Conservation (phyloP, 2,329 filamentous ascomycete genomes). For the Aspergillus tamarii region DNA sequence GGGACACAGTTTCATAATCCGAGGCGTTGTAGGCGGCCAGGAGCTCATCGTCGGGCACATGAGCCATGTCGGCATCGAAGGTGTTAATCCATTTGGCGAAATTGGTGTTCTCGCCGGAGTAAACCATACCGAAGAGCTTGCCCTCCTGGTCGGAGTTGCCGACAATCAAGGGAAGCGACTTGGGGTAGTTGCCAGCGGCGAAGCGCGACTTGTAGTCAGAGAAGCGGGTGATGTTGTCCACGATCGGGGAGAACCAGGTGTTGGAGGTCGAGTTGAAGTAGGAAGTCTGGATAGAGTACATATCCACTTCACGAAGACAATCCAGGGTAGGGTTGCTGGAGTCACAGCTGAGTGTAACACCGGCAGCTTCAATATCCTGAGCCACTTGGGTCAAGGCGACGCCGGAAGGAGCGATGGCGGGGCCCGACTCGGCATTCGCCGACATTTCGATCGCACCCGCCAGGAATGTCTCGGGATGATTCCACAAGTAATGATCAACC, state of each 20-base stretch:
- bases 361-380: conserved; percentile 22
- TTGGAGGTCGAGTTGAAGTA: conserved; percentile 28
- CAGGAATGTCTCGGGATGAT: conserved; percentile 25
- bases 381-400: conserved; percentile 24
- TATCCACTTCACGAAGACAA: conserved; percentile 24
- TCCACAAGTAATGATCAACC: conserved; percentile 29
- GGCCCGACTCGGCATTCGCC: conserved; percentile 26
- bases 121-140: conserved; percentile 22
- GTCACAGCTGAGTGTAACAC: conserved; percentile 21
- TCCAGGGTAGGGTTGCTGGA: conserved; percentile 21
- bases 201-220: conserved; percentile 26
- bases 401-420: conserved; percentile 21
- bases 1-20: conserved; percentile 22
- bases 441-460: conserved; percentile 29
- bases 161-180: conserved; percentile 23
- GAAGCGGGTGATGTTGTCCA: conserved; percentile 26
- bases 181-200: conserved; percentile 21
- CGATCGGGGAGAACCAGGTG: conserved; percentile 25
- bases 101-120: conserved; percentile 23
- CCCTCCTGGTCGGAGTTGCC: conserved; percentile 29
- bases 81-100: conserved; percentile 25
- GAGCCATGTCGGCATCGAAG: conserved; percentile 25
- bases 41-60: conserved; percentile 20
- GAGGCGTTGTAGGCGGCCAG: conserved; percentile 20
- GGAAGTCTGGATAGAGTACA: conserved; percentile 25